phyloP scores from a whole-genome alignment of 371 early-diverging fungal genomes.

The Umbelopsis sp. region DNA sequence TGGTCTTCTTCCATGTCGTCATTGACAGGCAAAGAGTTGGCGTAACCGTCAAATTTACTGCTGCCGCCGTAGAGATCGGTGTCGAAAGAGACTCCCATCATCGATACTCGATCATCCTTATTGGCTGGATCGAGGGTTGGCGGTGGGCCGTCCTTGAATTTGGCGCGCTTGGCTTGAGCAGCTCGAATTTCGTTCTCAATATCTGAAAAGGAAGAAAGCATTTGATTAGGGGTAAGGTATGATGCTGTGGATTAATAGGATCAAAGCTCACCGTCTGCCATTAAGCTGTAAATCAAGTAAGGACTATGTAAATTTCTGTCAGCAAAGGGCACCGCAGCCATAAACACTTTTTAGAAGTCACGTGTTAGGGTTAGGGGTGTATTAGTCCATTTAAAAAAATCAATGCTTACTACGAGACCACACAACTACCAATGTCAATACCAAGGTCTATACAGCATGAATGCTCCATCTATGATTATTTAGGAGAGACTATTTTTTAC shows the following conservation, averaged over 20 bases:
- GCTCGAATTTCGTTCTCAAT: slow-evolving; percentile 68
- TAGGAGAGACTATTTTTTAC: too few species aligned
- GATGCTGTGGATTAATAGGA: neutral
- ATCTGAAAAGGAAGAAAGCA: slow-evolving; percentile 30
- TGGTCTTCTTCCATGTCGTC: slow-evolving; percentile 62
- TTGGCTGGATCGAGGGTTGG: slow-evolving; percentile 35
- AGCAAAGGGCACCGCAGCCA: neutral
- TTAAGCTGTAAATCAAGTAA: slow-evolving; percentile 3
- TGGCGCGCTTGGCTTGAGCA: slow-evolving; percentile 58
- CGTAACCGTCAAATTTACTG: slow-evolving; percentile 77
- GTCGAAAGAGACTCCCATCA: slow-evolving; percentile 73
- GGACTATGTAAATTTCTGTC: neutral
- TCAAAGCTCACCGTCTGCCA: slow-evolving; percentile 24
- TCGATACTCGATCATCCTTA: slow-evolving; percentile 57
- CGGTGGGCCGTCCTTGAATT: slow-evolving; percentile 17
- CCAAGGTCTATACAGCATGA: too few species aligned
- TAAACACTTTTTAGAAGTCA: slow-evolving; percentile 1
- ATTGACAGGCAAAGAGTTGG: slow-evolving; percentile 62
- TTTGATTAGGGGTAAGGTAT: neutral
- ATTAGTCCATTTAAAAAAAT: too few species aligned
- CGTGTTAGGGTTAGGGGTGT: slow-evolving; percentile 11
- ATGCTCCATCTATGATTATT: too few species aligned
- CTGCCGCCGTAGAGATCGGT: slow-evolving; percentile 74
- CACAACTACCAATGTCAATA: too few species aligned
- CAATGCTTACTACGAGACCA: too few species aligned